Conservation (phyloP, 495 filamentous ascomycete species). For the Xylaria sp. region DNA sequence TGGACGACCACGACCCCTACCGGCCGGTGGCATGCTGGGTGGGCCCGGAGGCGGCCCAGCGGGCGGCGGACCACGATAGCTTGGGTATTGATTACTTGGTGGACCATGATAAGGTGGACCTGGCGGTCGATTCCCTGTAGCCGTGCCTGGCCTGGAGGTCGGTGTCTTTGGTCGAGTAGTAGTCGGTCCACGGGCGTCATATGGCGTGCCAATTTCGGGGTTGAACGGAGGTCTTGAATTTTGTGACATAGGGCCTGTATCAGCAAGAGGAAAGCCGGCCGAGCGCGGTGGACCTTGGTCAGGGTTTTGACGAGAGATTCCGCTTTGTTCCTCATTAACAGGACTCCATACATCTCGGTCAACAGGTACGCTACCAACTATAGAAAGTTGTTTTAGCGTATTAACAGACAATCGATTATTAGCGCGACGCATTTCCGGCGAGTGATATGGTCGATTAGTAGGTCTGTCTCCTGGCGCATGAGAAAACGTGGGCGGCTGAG, state of each 20-base stretch:
- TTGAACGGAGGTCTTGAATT: constrained; percentile 48
- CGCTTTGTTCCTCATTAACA: constrained; percentile 33
- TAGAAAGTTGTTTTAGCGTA: constrained; percentile 78
- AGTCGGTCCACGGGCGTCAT: constrained; percentile 34
- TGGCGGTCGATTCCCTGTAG: constrained; percentile 36
- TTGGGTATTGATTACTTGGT: constrained; percentile 29
- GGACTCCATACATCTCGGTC: constrained; percentile 23
- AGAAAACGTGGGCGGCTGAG: constrained; percentile 75
- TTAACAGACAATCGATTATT: constrained; percentile 81
- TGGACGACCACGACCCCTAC: constrained; percentile 45
- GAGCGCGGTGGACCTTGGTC: constrained; percentile 40
- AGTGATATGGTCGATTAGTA: constrained; percentile 68
- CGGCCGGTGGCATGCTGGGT: constrained; percentile 38
- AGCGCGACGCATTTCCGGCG: constrained; percentile 76
- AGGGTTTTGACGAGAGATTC: constrained; percentile 37
- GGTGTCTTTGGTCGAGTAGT: constrained; percentile 37
- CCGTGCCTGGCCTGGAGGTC: constrained; percentile 39
- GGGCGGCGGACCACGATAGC: constrained; percentile 40
- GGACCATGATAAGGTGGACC: constrained; percentile 35
- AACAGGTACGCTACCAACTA: constrained; percentile 61
- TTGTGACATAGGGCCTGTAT: constrained; percentile 39
- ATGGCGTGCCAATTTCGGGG: constrained; percentile 31
- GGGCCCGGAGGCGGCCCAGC: constrained; percentile 30
- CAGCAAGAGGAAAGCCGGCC: constrained; percentile 44
- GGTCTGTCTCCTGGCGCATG: constrained; percentile 74